Evolutionary conservation across 345 rosid species (phyloP), one percentile per base, ranked within the genome.

Genomic region (Sisymbrium irio): DNA sequence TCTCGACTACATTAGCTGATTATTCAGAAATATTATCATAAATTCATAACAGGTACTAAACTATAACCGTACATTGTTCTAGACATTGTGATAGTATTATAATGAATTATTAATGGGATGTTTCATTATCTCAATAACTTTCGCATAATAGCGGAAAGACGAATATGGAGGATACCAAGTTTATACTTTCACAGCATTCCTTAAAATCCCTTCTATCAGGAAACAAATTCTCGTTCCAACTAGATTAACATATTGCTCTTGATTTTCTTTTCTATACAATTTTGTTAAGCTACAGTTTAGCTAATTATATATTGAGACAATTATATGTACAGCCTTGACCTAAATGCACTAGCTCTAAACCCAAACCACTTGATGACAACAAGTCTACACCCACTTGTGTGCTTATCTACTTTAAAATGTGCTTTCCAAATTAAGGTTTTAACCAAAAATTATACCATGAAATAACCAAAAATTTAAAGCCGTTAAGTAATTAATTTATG

Each of bases 101-200:
- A 35, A n/a, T 54, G 27, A 30, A 63, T 41, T 51, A 2, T 33
- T n/a, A 33, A 20, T 32, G 54, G 35, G 19, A 40, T 57, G 33
- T 55, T 54, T 50, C 32, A 40, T 51, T 39, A 60, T 49, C 37
- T 39, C 17, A 13, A 22, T 71, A 71, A 18, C 44, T 62, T 35
- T 27, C 0, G 44, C 32, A 39, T 50, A 50, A 61, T 3, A 50
- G 4, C n/a, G 35, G 35, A 27, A 62, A 72, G 53, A 72, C 62
- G 51, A 50, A 50, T 28, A 50, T 62, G 62, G 35, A 51, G 35
- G 33, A 56, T 56, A 56, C 41, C 57, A 36, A 18, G 40, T 65
- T 64, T 64, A 0, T 44, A 40, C 54, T 51, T 40, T 62, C 46
- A 27, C 69, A 13, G 22, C 35, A 62, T 62, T 51, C 17, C 62